phyloP scores from a whole-genome alignment of 768 basidiomycete genomes.

The Termitomyces sp. region DNA sequence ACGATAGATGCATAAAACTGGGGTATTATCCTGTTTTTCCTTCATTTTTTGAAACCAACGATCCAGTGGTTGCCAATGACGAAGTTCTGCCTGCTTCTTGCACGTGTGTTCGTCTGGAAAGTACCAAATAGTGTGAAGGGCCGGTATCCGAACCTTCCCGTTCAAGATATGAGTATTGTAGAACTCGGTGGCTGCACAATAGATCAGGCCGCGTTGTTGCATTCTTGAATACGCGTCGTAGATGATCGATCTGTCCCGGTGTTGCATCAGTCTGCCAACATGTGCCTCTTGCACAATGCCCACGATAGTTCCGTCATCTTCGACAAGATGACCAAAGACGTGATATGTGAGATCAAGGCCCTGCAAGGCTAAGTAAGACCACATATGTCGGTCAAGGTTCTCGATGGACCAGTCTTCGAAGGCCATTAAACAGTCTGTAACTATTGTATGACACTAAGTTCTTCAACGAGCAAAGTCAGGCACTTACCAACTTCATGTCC shows the following conservation, averaged over 20 bases:
- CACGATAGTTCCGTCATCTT: slow-evolving; percentile 25
- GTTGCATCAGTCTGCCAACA: slow-evolving; percentile 24
- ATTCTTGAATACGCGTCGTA: slow-evolving; percentile 28
- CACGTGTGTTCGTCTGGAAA: slow-evolving; percentile 18
- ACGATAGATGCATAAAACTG: slow-evolving; percentile 4
- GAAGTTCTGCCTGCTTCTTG: slow-evolving; percentile 15
- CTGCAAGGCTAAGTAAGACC: slow-evolving; percentile 22
- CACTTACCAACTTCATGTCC: slow-evolving; percentile 32
- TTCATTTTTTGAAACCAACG: slow-evolving; percentile 22
- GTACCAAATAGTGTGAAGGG: slow-evolving; percentile 17
- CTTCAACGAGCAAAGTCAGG: background rate
- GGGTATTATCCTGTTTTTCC: background rate
- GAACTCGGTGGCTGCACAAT: slow-evolving; percentile 12
- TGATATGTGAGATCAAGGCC: slow-evolving; percentile 33
- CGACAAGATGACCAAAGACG: slow-evolving; percentile 29
- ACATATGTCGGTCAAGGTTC: slow-evolving; percentile 27
- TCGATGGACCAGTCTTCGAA: slow-evolving; percentile 23
- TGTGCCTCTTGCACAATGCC: slow-evolving; percentile 35
- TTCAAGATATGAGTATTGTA: slow-evolving; percentile 28
- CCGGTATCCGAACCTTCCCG: slow-evolving; percentile 31
- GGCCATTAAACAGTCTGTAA: slow-evolving; percentile 28
- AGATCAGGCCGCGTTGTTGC: slow-evolving; percentile 23
- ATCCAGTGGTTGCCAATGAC: slow-evolving; percentile 25
- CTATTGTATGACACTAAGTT: background rate
- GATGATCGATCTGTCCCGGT: slow-evolving; percentile 25